These are phyloP conservation scores for Novymonas esmeraldas DNA, from an alignment of 208 protist species.

Conservation along the genomic window DNA sequence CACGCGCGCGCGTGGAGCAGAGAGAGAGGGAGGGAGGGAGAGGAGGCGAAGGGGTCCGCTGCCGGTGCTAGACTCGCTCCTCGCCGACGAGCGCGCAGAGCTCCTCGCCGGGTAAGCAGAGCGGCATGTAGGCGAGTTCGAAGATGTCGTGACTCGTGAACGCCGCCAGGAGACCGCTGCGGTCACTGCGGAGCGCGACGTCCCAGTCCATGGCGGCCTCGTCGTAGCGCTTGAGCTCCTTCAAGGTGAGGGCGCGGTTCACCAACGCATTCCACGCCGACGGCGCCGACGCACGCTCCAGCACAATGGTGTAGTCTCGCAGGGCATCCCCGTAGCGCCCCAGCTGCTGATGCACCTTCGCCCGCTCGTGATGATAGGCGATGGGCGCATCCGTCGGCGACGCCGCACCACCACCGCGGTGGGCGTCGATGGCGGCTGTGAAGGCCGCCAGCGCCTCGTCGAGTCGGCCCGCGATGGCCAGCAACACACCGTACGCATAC, in stretches of 20 bases:
- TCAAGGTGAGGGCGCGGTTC: conserved; percentile 84
- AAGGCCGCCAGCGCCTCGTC: conserved; percentile 51
- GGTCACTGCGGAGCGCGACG: conserved; percentile 56
- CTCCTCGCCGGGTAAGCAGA: conserved; percentile 66
- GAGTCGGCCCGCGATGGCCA: conserved; percentile 31
- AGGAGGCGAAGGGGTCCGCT: neutral
- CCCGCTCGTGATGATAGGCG: conserved; percentile 80
- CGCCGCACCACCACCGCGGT: conserved; percentile 9
- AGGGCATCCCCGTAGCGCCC: conserved; percentile 59
- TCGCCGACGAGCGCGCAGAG: neutral
- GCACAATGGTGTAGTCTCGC: conserved; percentile 79
- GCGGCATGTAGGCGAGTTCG: conserved; percentile 57
- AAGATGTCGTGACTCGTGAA: conserved; percentile 71
- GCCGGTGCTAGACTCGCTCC: neutral
- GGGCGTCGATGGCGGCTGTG: conserved; percentile 43
- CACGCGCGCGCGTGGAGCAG: neutral
- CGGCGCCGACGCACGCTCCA: conserved; percentile 16
- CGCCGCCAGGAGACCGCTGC: conserved; percentile 36
- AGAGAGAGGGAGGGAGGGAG: neutral
- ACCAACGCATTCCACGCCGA: conserved; percentile 65
- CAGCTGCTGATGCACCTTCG: conserved; percentile 80
- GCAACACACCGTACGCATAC: conserved; percentile 57
- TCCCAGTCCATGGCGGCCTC: conserved; percentile 89
- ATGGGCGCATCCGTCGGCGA: neutral
- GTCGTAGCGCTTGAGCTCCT: conserved; percentile 70